Evolutionary conservation across 768 basidiomycete genomes (phyloP).

Genomic region (Leccinum subgranulosum): DNA sequence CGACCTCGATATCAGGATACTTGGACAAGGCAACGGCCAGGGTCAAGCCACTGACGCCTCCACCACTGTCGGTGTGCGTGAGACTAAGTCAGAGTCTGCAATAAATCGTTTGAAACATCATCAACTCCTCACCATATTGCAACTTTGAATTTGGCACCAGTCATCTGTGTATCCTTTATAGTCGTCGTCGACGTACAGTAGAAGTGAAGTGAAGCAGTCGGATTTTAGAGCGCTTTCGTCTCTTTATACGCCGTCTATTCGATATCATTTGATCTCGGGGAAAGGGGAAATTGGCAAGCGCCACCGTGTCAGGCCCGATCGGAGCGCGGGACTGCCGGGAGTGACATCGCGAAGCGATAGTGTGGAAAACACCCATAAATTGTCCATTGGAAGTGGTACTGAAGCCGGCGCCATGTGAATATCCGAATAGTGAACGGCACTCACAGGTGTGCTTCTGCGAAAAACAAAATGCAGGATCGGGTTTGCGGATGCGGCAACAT

Average conservation of each 20-base stretch:
- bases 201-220: not conserved
- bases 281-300: not conserved
- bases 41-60: conserved; percentile 40
- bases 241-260: not conserved
- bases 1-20: conserved; percentile 53
- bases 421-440: not conserved
- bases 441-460: not conserved
- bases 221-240: not conserved
- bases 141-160: not conserved
- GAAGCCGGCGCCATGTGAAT: not conserved
- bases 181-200: not conserved
- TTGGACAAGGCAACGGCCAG: conserved; percentile 35
- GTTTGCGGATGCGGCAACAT: not conserved
- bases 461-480: not conserved
- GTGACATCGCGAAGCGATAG: not conserved
- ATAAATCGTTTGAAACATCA: not conserved
- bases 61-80: conserved; percentile 30
- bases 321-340: not conserved
- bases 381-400: not conserved
- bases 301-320: not conserved
- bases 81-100: not conserved
- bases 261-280: not conserved
- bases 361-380: not conserved
- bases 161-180: not conserved
- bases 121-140: not conserved